Evolutionary conservation across 192 early-diverging fungal genomes (phyloP), one percentile per base, ranked within the genome.

Genomic region (Pilobolus umbonatus): DNA sequence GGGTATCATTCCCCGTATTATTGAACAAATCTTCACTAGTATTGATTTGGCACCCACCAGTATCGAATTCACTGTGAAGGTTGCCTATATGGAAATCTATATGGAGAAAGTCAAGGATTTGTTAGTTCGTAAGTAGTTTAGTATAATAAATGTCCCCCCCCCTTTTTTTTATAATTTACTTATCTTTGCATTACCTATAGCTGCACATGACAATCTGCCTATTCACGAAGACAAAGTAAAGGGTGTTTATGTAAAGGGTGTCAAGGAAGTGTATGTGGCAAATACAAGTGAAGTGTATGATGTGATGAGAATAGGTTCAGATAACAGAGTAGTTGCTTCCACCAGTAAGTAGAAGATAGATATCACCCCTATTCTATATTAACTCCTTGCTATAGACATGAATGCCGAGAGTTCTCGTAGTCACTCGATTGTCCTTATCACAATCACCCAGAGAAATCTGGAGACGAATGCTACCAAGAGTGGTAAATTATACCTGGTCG

Each of bases 31-130:
- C 43, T 99, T 99, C 67, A 79, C 78, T 24, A 89, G 88, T 38
- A 99, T 99, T 66, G 69, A 90, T 71, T 84, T 82, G 22, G 87
- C 94, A 19, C 95, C 97, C 51, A 76, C 87, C 2, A 93, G 87
- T 44, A 82, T 97, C 69, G 97, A 99, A 75, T 99, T 96, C 72
- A 97, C 95, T 21, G 95, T 99, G 61, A 90, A 94, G 65, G 88
- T 94, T 11, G 94, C 93, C 12, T 99, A 88, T 73, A 96, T 99
- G 94, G 97, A 99, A 81, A 96, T 99, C 60, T 99, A 99, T 79
- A 99, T 98, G 95, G 97, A 99, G 65, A 91, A 88, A 70, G 92
- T 99, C 60, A 83, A 93, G 50, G 97, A 99, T 82, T 72, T 99
- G 62, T 79, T 99, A 46, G 91, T 93, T 72, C 89, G 83, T 90